Conservation (phyloP, 2,329 filamentous ascomycete genomes). For the Alternaria incomplexa region DNA sequence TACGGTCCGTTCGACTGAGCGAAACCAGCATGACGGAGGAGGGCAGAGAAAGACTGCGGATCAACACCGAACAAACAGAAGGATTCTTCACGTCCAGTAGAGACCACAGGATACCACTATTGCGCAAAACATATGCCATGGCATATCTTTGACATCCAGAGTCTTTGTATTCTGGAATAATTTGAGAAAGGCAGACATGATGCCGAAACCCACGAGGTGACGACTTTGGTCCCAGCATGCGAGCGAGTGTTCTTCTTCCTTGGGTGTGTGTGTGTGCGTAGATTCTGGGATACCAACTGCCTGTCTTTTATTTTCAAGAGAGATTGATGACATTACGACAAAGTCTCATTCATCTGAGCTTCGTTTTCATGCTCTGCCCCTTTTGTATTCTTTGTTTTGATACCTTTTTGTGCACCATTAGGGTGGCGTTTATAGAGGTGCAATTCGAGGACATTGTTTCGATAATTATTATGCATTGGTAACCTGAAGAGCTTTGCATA, state of each 20-base stretch:
- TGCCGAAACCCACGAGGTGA: not conserved
- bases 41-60: not conserved
- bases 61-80: not conserved
- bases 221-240: slow-evolving; percentile 10
- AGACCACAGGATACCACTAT: slow-evolving; percentile 6
- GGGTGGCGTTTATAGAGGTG: slow-evolving; percentile 43
- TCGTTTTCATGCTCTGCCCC: not conserved
- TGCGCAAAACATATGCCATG: slow-evolving; percentile 5
- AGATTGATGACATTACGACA: slow-evolving; percentile 11
- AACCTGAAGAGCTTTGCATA: not conserved
- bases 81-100: not conserved
- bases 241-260: slow-evolving; percentile 13
- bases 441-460: not conserved
- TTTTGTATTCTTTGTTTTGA: slow-evolving; percentile 7
- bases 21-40: not conserved
- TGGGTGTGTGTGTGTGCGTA: slow-evolving; percentile 12
- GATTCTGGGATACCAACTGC: slow-evolving; percentile 26
- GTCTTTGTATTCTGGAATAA: slow-evolving; percentile 9
- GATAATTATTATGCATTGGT: not conserved
- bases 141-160: slow-evolving; percentile 3
- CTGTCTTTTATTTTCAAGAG: slow-evolving; percentile 6
- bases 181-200: not conserved
- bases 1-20: not conserved
- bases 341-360: slow-evolving; percentile 5
- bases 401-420: slow-evolving; percentile 23